Evolutionary conservation across 805 yeast species (phyloP).

Genomic region (Cyberlindnera mississippiensis): DNA sequence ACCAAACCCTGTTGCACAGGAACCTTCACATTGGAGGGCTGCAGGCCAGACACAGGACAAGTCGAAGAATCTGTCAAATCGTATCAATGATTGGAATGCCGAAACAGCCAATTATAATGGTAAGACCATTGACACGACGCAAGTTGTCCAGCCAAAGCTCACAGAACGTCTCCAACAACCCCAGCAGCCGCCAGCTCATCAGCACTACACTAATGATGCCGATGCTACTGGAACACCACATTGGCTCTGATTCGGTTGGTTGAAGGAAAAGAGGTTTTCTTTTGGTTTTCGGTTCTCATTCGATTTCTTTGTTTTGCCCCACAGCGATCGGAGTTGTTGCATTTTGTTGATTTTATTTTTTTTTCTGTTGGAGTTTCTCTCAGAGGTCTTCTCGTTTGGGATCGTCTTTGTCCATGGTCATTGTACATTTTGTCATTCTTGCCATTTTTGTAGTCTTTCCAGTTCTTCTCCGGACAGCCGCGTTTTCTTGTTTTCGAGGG

Average conservation of each 20-base stretch:
- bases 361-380: too few relatives aligned
- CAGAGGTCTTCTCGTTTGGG: not conserved
- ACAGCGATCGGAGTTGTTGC: slow-evolving; percentile 2
- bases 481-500: too few relatives aligned
- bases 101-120: slow-evolving; percentile 16
- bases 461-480: not conserved
- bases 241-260: slow-evolving; percentile 11
- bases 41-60: too few relatives aligned
- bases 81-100: slow-evolving; percentile 1
- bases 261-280: not conserved
- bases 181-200: slow-evolving; percentile 21
- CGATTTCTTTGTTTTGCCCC: too few relatives aligned
- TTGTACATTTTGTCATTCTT: not conserved
- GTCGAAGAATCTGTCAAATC: not conserved
- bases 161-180: slow-evolving; percentile 15
- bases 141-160: not conserved
- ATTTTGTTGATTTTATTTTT: slow-evolving; percentile 1
- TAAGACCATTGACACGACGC: not conserved
- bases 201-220: slow-evolving; percentile 9
- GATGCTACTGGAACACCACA: slow-evolving; percentile 7
- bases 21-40: too few relatives aligned
- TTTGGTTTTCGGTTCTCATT: not conserved
- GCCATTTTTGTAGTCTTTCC: not conserved
- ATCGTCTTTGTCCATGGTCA: not conserved
- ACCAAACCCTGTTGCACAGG: not conserved